Evolutionary conservation across 2,329 filamentous ascomycete genomes (phyloP).

Genomic region (Kalmusia sp.): DNA sequence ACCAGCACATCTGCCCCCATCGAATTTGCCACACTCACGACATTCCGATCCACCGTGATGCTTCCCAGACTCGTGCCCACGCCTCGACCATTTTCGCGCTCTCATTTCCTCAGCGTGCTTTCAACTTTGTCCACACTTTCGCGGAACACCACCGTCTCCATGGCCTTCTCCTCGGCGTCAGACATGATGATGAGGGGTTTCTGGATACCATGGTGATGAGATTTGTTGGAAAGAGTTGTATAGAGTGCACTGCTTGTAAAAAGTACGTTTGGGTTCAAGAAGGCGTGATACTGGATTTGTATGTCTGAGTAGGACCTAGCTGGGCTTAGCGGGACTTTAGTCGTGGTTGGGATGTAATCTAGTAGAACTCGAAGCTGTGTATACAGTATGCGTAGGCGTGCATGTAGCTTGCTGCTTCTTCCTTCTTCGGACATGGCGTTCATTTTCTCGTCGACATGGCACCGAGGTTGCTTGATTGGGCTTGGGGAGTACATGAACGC

Average conservation of each 20-base stretch:
- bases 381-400: too few relatives aligned
- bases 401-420: too few relatives aligned
- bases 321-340: too few relatives aligned
- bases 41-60: conserved; percentile 53
- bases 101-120: conserved; percentile 43
- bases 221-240: not conserved
- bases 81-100: conserved; percentile 55
- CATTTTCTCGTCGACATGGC: too few relatives aligned
- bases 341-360: too few relatives aligned
- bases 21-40: conserved; percentile 42
- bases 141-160: conserved; percentile 51
- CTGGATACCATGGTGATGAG: conserved; percentile 29
- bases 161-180: conserved; percentile 55
- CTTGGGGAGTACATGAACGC: too few relatives aligned
- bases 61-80: conserved; percentile 47
- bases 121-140: conserved; percentile 55
- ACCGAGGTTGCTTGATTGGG: too few relatives aligned
- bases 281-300: too few relatives aligned
- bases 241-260: not conserved
- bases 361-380: too few relatives aligned
- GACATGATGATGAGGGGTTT: conserved; percentile 56
- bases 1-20: conserved; percentile 42
- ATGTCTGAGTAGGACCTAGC: too few relatives aligned
- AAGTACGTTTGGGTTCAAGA: too few relatives aligned
- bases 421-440: too few relatives aligned